Conservation (phyloP, 306 rosid genomes). For the Rubus parviflorus region DNA sequence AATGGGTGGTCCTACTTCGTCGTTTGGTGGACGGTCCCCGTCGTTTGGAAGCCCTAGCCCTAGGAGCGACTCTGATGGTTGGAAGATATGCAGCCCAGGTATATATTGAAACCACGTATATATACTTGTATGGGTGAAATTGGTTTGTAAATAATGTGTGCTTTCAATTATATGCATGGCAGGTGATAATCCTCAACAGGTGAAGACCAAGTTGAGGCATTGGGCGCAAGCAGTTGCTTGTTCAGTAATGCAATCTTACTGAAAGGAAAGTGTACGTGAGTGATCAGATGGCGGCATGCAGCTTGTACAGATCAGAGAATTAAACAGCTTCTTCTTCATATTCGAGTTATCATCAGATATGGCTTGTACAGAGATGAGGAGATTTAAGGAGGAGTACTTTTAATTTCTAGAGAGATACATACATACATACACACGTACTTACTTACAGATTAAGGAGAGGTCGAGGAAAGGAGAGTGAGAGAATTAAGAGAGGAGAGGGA, state of each 20-base stretch:
- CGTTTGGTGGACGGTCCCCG: conserved; percentile 50
- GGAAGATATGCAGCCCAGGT: conserved; percentile 92
- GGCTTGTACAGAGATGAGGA: conserved; percentile 10
- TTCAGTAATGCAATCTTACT: conserved; percentile 73
- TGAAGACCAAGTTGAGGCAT: conserved; percentile 79
- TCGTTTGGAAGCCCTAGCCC: conserved; percentile 53
- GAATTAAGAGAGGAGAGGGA: background rate
- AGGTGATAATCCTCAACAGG: conserved; percentile 90
- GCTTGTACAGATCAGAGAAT: conserved; percentile 6
- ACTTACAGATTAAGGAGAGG: background rate
- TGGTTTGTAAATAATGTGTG: no score
- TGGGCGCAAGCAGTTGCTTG: conserved; percentile 99
- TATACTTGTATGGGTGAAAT: no score
- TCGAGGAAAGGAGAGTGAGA: background rate
- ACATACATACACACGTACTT: background rate
- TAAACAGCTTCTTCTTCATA: background rate
- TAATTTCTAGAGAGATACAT: conserved; percentile 1
- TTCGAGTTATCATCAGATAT: background rate
- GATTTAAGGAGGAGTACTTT: background rate
- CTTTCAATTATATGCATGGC: background rate
- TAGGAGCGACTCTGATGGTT: conserved; percentile 56
- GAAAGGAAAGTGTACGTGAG: conserved; percentile 10
- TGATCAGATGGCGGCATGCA: background rate
- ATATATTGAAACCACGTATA: background rate
- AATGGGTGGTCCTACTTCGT: background rate